Evolutionary conservation across 495 filamentous ascomycete species (phyloP), one percentile per base, ranked within the genome.

Genomic region (Penicillium manginii): DNA sequence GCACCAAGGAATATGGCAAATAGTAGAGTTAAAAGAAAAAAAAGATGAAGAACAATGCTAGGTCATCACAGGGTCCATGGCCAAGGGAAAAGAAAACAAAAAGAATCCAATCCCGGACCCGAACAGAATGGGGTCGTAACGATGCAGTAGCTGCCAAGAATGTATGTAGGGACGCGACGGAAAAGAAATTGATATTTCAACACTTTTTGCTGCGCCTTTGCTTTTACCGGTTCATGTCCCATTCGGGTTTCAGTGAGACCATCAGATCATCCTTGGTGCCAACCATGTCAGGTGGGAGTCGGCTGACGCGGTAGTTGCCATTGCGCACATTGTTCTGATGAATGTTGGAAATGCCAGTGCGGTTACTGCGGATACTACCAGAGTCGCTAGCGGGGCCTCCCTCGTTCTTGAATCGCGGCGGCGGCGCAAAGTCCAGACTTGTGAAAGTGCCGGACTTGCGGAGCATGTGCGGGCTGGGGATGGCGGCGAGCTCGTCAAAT

Each of bases 381-480:
- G 91, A 83, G 60, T 98, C 94, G 65, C 92, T 97, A 47, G 69
- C 80, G 53, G 73, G 77, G 50, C 92, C 91, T 48, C 92, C 91
- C 50, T 73, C 74, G 61, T 88, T 88, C 71, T 83, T 89, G 74
- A 96, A 93, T 52, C 90, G 88, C 52, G 88, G 86, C 40, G 92
- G 93, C 23, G 93, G 93, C n/a, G 93, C 92, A 72, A 98, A 98
- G 75, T 98, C 96, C 29, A 98, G 83, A 11, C 78, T 88, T 2
- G 93, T 96, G 70, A 91, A 98, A 4, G 92, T 91, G 62, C 88
- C 84, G 3, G 93, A 97, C 70, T 94, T 97, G 62, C 91, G 88
- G 52, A 98, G 84, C 47, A 86, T 73, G 74, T 97, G 90, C 88
- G 93, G 91, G 81, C 91, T 96, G 39, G 96, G 94, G 58, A 98